These are phyloP conservation scores for Elasticomyces elasticus DNA, from an alignment of 495 filamentous ascomycete genomes.

Conservation along the genomic window DNA sequence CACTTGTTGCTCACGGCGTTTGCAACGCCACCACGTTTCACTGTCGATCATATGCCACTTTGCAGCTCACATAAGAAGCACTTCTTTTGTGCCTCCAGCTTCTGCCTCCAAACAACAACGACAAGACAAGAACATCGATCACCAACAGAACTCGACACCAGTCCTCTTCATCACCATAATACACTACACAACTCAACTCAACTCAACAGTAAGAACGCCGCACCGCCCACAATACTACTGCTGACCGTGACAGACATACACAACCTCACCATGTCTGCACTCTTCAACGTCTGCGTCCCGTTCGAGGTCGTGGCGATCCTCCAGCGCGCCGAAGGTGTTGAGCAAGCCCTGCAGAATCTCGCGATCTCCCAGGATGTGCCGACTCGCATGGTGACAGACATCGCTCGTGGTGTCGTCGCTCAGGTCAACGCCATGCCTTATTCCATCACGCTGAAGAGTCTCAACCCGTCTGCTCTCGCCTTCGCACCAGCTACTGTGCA, in stretches of 20 bases:
- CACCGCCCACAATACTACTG: neutral
- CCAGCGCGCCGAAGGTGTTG: neutral
- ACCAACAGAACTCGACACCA: neutral
- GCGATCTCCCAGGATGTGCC: neutral
- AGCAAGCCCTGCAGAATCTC: neutral
- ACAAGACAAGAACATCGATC: neutral
- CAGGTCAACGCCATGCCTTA: neutral
- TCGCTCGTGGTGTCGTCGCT: neutral
- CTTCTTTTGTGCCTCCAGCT: neutral
- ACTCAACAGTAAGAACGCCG: neutral
- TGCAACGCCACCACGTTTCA: neutral
- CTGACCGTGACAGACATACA: neutral
- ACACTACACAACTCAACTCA: neutral
- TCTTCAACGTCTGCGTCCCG: neutral
- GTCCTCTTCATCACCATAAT: neutral
- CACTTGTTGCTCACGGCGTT: neutral
- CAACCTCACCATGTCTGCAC: neutral
- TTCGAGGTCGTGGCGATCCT: neutral
- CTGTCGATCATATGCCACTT: neutral
- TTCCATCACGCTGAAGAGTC: neutral
- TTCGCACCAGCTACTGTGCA: too few relatives aligned
- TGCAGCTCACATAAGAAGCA: neutral
- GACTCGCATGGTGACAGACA: neutral
- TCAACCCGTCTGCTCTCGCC: too few relatives aligned
- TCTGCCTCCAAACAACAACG: neutral